phyloP scores from a whole-genome alignment of 768 basidiomycete genomes.

The Trametes coccinea region DNA sequence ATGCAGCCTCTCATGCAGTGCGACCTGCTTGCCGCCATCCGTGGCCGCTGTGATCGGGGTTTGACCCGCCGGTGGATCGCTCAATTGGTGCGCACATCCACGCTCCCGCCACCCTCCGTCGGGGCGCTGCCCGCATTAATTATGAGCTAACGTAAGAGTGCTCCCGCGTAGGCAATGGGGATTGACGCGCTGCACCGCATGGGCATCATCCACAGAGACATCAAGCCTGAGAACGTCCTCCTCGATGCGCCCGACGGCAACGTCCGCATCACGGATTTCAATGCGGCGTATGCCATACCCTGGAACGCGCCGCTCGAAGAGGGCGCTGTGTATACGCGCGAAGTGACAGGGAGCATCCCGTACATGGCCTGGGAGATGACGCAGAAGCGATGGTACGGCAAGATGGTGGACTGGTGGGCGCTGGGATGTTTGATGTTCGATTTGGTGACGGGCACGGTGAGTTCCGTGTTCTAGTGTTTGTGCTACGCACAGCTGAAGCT shows the following conservation, averaged over 20 bases:
- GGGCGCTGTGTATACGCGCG: conserved; percentile 20
- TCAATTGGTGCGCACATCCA: conserved; percentile 24
- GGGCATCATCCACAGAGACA: conserved; percentile 58
- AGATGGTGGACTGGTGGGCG: conserved; percentile 33
- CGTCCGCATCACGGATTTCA: conserved; percentile 31
- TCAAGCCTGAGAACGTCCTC: conserved; percentile 63
- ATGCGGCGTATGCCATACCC: conserved; percentile 24
- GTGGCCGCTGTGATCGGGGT: conserved; percentile 3
- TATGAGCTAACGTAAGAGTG: conserved; percentile 2
- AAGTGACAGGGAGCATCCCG: conserved; percentile 25
- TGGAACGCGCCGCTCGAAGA: conserved; percentile 21
- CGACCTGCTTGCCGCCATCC: conserved; percentile 20
- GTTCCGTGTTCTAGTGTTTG: neutral
- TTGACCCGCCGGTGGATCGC: conserved; percentile 30
- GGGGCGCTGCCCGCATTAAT: conserved; percentile 6
- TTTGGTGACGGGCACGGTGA: conserved; percentile 32
- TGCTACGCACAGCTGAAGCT: neutral
- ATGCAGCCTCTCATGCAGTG: conserved; percentile 24
- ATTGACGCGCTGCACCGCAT: conserved; percentile 46
- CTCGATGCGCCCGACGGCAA: conserved; percentile 23
- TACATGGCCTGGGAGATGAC: conserved; percentile 31
- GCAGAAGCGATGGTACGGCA: conserved; percentile 26
- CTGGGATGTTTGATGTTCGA: conserved; percentile 31
- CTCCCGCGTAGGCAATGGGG: conserved; percentile 28
- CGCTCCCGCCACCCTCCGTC: neutral